Evolutionary conservation across 768 basidiomycete genomes (phyloP).

Genomic region (Kwoniella shandongensis): DNA sequence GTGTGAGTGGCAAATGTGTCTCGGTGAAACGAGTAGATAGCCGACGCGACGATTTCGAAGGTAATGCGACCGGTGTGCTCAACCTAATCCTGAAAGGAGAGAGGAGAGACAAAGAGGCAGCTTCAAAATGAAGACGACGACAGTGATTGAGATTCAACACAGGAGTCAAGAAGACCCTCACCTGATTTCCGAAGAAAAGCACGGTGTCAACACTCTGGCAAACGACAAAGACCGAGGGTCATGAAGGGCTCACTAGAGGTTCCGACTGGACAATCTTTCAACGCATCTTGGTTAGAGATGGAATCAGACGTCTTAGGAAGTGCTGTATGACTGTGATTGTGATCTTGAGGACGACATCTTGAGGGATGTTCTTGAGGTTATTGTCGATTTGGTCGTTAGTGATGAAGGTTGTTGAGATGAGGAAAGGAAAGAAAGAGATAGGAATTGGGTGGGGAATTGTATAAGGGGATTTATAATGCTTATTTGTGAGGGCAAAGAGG

Average conservation of each 20-base stretch:
- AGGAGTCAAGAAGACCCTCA: slow-evolving; percentile 25
- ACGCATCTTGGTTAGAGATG: slow-evolving; percentile 22
- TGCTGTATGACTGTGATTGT: neutral
- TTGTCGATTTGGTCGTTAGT: neutral
- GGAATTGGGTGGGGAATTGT: neutral
- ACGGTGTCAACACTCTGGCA: slow-evolving; percentile 27
- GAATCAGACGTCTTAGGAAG: slow-evolving; percentile 18
- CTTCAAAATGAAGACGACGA: slow-evolving; percentile 6
- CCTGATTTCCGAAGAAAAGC: slow-evolving; percentile 23
- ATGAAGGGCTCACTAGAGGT: slow-evolving; percentile 25
- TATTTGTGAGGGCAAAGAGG: neutral
- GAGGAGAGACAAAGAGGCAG: slow-evolving; percentile 17
- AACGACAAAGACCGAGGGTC: slow-evolving; percentile 23
- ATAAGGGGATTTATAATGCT: slow-evolving; percentile 5
- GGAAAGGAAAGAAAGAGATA: slow-evolving; percentile 10
- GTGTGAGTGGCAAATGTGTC: neutral
- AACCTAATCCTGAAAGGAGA: slow-evolving; percentile 23
- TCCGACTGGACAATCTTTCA: slow-evolving; percentile 13
- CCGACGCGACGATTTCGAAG: neutral
- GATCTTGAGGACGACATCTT: slow-evolving; percentile 19
- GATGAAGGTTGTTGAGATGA: slow-evolving; percentile 7
- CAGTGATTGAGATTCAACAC: neutral
- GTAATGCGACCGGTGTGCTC: slow-evolving; percentile 4
- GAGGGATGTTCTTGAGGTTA: slow-evolving; percentile 9
- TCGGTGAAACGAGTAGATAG: neutral